These are phyloP conservation scores for Ilex asprella DNA, from an alignment of 257 asterid species.

Conservation along the genomic window DNA sequence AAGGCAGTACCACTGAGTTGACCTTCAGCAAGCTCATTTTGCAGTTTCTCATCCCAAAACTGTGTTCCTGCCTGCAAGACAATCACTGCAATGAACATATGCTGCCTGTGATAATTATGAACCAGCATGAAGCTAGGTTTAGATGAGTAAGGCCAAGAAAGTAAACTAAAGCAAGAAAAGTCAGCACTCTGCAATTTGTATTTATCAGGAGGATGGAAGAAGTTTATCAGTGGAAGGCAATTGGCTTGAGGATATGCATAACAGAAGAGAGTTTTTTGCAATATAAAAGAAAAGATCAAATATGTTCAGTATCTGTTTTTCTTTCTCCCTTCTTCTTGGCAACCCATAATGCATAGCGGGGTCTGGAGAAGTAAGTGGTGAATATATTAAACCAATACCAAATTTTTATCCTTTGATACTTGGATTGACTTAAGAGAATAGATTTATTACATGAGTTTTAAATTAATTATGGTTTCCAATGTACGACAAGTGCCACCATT, in stretches of 20 bases:
- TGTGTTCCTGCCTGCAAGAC: conserved; percentile 90
- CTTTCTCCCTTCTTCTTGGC: no score
- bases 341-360: no score
- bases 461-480: background rate
- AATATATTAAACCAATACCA: no score
- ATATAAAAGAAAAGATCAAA: no score
- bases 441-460: background rate
- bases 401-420: no score
- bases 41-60: conserved; percentile 94
- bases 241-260: no score
- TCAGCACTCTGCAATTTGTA: background rate
- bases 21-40: conserved; percentile 86
- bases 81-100: background rate
- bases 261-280: no score
- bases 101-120: background rate
- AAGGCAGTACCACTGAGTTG: conserved; percentile 81
- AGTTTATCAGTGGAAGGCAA: background rate
- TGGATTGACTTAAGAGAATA: background rate
- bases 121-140: background rate
- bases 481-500: background rate
- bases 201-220: background rate
- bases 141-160: background rate
- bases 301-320: no score
- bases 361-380: no score
- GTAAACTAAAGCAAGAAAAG: background rate